phyloP scores from a whole-genome alignment of 805 yeast genomes.

The Vanderwaltozyma polyspora region DNA sequence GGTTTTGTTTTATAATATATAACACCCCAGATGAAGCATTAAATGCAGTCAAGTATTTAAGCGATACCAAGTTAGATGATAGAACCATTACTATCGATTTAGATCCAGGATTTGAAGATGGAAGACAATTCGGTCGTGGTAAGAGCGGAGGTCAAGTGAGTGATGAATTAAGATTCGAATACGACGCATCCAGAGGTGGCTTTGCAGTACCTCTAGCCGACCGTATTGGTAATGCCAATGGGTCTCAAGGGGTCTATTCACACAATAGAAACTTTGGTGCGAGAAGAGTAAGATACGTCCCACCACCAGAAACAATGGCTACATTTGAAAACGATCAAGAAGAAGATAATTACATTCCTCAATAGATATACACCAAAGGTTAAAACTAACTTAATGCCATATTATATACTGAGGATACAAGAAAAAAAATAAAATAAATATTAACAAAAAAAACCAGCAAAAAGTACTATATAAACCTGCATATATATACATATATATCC shows the following conservation, averaged over 20 bases:
- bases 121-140: conserved; percentile 94
- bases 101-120: conserved; percentile 93
- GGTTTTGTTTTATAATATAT: conserved; percentile 87
- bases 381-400: too few species aligned
- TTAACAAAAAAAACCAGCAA: too few species aligned
- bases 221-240: conserved; percentile 14
- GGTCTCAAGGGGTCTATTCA: conserved; percentile 1
- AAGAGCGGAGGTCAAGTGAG: conserved; percentile 83
- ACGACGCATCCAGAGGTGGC: conserved; percentile 39
- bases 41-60: conserved; percentile 70
- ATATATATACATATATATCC: too few species aligned
- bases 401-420: too few species aligned
- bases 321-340: conserved; percentile 1
- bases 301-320: conserved; percentile 4
- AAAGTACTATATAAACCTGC: too few species aligned
- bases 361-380: too few species aligned
- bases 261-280: conserved; percentile 6
- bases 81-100: conserved; percentile 73
- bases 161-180: conserved; percentile 48
- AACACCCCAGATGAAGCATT: conserved; percentile 58
- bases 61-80: conserved; percentile 77
- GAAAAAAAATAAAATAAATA: too few species aligned
- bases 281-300: conserved; percentile 8
- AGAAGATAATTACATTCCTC: conserved; percentile 4
- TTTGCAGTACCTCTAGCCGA: conserved; percentile 31